A percentile compares a stretch with the other conserved stretches of the same genome.
Conservation (phyloP, 2,329 filamentous ascomycete genomes). For the Teratosphaeria viscida region DNA sequence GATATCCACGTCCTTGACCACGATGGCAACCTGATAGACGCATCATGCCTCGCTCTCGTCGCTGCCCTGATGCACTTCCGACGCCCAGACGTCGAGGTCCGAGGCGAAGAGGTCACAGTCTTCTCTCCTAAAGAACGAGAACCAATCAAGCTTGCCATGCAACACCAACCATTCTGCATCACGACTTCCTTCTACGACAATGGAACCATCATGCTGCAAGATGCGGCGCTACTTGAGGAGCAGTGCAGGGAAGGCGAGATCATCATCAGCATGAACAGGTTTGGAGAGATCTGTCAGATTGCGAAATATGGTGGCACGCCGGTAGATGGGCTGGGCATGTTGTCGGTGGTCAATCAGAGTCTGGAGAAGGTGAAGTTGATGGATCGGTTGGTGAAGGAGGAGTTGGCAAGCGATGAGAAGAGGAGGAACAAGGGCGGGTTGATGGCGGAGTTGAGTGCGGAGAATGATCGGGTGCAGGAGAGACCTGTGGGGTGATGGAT, state of each 20-base stretch:
- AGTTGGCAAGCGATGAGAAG: slow-evolving; percentile 67
- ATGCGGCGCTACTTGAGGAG: slow-evolving; percentile 65
- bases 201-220: slow-evolving; percentile 60
- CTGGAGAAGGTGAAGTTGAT: slow-evolving; percentile 72
- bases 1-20: slow-evolving; percentile 87
- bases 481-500: not conserved
- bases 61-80: slow-evolving; percentile 85
- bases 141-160: slow-evolving; percentile 77
- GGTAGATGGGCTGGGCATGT: slow-evolving; percentile 65
- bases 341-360: slow-evolving; percentile 66
- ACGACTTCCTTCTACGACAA: slow-evolving; percentile 76
- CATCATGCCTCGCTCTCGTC: slow-evolving; percentile 75
- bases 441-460: slow-evolving; percentile 67
- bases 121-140: slow-evolving; percentile 79
- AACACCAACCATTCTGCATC: slow-evolving; percentile 85
- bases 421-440: slow-evolving; percentile 68
- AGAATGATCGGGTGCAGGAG: slow-evolving; percentile 51
- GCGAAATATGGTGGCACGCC: slow-evolving; percentile 80
- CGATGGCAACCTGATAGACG: slow-evolving; percentile 83
- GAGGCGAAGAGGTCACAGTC: slow-evolving; percentile 73
- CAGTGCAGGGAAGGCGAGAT: slow-evolving; percentile 62
- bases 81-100: slow-evolving; percentile 77
- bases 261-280: slow-evolving; percentile 76
- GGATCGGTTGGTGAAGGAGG: slow-evolving; percentile 60
- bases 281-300: slow-evolving; percentile 83